Base-by-base conservation (phyloP, 306 rosid species). In the Quercus dentata region DNA sequence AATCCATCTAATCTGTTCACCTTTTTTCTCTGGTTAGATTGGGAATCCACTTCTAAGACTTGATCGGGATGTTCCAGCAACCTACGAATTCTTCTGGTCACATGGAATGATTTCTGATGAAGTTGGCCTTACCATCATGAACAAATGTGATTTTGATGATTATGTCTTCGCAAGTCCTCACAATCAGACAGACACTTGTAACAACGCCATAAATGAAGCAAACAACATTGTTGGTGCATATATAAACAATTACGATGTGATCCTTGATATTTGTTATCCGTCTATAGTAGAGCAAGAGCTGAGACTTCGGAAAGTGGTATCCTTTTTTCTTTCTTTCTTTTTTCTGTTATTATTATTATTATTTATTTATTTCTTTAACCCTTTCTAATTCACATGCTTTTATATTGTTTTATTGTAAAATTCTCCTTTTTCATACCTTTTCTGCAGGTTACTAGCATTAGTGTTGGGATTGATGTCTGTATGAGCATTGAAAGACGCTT, bases 71-170 rank as follows among this genome's bases (percentile, higher is more conserved):
- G 4, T 52, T 67, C 87, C 85, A 38, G 91, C 97, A 65, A 85
- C 84, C 23, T 94, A 94, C 44, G 99, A 94, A 77, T 92, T 56
- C 79, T 92, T 89, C 64, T 94, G 98, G 97, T 94, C 98, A 2
- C 98, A 94, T 31, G 97, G 98, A 76, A 87, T 94, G 99, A 86
- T 94, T 76, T 94, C 99, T 0, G 99, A 94, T 83, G 99, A 94
- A 89, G 23, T 91, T 74, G 90, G 91, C 59, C 88, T 90, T 28
- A 67, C 92, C 25, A 86, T 94, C 77, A 75, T n/a, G 83, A 90
- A 88, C 2, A 85, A 90, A 1, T 94, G 99, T 10, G 87, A 91
- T 80, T 92, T 92, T 80, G 89, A 90, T 14, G 97, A 92, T 64
- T 91, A 91, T 73, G 70, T 11, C 31, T 81, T 31, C 27, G 55